Base-by-base conservation (phyloP, 1,139 yeast genomes). In the Suhomyces kunorum region DNA sequence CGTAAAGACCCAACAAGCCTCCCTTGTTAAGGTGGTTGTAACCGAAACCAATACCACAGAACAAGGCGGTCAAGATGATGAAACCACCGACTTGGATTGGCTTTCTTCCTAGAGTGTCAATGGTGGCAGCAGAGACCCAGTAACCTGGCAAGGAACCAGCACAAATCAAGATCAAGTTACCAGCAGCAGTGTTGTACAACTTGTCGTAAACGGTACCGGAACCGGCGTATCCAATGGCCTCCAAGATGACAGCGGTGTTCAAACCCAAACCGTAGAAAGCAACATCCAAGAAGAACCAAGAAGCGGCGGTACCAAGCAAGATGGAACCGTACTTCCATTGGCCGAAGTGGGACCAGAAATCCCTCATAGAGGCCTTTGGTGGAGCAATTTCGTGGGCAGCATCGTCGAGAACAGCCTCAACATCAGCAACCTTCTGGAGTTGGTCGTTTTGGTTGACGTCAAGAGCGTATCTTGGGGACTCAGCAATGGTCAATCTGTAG, bases 221-320 rank as follows among this genome's bases (percentile, higher is more conserved):
- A 46, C 82, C 72, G 32, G 54, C 50, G 66, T 75, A 81, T 68
- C 92, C 94, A 58, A 90, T 87, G 51, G 95, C 81, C 67, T 83
- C 81, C 68, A 94, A 84, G 54, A 87, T 87, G 46, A 77, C 72
- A 26, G 94, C 82, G 54, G 89, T 71, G 74, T 87, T 87, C 59
- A 87, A 78, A 65, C 87, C 83, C 58, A 87, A 73, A 68, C 96
- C 95, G 64, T 92, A 92, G 76, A 81, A 89, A 46, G 97, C 96
- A 62, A 92, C 87, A 75, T 92, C 98, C 67, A 90, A 79, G 73
- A 83, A 75, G 74, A 90, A 90, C 98, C 98, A 92, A 36, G 95
- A 83, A 64, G 90, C 94, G 51, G 97, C 95, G 55, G 98, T 90
- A 63, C 98, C 98, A 40, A 92, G 53, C 54, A 92, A 74, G 46